Percentiles rank a stretch among this genome's conserved stretches.
phyloP scores from a whole-genome alignment of 2,329 filamentous ascomycete genomes.

The Ceratocystis lukuohia region DNA sequence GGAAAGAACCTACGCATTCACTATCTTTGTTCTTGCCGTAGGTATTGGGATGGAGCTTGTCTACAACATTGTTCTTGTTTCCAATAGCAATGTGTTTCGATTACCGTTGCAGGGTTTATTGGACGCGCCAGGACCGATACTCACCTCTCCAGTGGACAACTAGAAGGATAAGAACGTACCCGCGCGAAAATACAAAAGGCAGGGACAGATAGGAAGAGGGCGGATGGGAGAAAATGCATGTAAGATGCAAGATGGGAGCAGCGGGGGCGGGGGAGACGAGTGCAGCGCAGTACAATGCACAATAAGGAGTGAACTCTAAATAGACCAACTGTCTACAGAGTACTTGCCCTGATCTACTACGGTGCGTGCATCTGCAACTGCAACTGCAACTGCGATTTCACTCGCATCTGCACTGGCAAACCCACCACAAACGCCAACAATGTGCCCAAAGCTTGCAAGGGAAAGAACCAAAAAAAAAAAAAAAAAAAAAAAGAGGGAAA shows the following conservation, averaged over 20 bases:
- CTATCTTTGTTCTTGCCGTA: not conserved
- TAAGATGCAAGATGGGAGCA: not conserved
- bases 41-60: not conserved
- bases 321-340: slow-evolving; percentile 3
- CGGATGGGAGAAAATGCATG: not conserved
- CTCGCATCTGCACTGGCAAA: not conserved
- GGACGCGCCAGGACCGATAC: no score
- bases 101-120: no score
- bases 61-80: not conserved
- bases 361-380: not conserved
- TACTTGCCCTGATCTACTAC: slow-evolving; percentile 6
- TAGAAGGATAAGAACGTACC: not conserved
- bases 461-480: not conserved
- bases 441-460: not conserved
- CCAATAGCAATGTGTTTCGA: not conserved
- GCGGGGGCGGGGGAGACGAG: not conserved
- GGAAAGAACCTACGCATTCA: not conserved
- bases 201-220: not conserved
- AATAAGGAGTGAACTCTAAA: slow-evolving; percentile 1
- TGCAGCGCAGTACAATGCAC: not conserved
- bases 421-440: not conserved
- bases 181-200: not conserved
- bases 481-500: not conserved
- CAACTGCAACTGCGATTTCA: not conserved
- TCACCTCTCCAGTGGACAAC: no score